A percentile compares a stretch with the other conserved stretches of the same genome.
These are phyloP conservation scores for Grosmannia huntii DNA, from an alignment of 2,329 filamentous ascomycete species.

Conservation along the genomic window DNA sequence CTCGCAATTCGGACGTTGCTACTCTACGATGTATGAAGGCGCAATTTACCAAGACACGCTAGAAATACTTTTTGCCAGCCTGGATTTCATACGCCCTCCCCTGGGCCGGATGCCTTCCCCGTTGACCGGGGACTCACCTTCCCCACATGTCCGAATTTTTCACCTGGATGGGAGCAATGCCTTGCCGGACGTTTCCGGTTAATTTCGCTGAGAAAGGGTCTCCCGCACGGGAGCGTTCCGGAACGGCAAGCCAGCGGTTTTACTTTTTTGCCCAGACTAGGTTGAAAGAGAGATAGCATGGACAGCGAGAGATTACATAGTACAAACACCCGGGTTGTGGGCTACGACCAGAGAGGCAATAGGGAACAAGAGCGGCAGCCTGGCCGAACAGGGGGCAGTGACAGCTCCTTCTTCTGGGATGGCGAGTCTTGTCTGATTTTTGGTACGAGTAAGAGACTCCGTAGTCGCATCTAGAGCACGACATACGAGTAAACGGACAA, in stretches of 20 bases:
- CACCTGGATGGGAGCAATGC: neutral
- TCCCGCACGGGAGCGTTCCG: neutral
- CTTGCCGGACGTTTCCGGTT: neutral
- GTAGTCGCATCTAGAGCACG: neutral
- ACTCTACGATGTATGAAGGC: neutral
- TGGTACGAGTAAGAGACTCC: too few species aligned
- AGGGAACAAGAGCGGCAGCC: too few species aligned
- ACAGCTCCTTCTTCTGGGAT: too few species aligned
- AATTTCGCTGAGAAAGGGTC: neutral
- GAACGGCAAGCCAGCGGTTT: neutral
- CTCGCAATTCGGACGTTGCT: too few species aligned
- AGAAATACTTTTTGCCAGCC: neutral
- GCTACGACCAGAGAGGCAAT: neutral
- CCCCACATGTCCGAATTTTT: neutral
- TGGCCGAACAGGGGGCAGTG: too few species aligned
- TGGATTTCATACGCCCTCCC: neutral
- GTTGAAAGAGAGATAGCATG: neutral
- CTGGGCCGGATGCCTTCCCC: neutral
- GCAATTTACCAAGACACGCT: neutral
- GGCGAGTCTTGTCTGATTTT: too few species aligned
- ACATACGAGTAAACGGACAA: neutral
- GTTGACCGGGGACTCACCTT: neutral
- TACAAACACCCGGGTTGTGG: neutral
- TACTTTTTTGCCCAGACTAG: neutral
- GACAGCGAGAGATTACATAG: neutral